A percentile compares a stretch with the other conserved stretches of the same genome.
These are phyloP conservation scores for Penicillium canescens DNA, from an alignment of 495 filamentous ascomycete genomes.

Conservation along the genomic window DNA sequence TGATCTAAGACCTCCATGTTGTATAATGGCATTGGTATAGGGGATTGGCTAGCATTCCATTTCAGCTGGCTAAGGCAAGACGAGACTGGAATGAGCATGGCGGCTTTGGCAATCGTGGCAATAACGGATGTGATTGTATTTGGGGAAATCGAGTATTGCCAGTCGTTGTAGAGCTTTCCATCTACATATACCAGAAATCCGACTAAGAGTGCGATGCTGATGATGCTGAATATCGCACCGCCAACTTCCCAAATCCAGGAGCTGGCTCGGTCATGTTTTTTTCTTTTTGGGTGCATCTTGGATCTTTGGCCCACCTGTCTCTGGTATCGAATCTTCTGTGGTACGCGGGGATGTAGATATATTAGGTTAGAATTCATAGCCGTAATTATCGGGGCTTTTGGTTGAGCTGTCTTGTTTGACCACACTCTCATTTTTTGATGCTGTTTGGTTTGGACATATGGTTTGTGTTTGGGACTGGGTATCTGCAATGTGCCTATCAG, in stretches of 20 bases:
- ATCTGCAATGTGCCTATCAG: no score
- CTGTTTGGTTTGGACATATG: no score
- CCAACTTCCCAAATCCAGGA: slow-evolving; percentile 11
- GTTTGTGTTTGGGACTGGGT: no score
- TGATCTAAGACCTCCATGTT: slow-evolving; percentile 9
- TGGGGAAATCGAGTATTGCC: slow-evolving; percentile 7
- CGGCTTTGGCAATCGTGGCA: slow-evolving; percentile 4
- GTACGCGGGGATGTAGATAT: no score
- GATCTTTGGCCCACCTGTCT: no score
- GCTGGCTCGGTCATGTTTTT: not conserved
- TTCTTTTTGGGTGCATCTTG: no score
- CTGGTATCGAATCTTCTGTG: no score
- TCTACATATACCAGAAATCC: slow-evolving; percentile 5
- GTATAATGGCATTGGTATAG: not conserved
- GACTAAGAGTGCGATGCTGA: not conserved
- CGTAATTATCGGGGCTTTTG: no score
- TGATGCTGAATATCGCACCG: not conserved
- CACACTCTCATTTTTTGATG: no score
- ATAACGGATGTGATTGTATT: slow-evolving; percentile 10
- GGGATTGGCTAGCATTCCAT: slow-evolving; percentile 3
- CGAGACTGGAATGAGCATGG: slow-evolving; percentile 5
- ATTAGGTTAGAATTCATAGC: no score
- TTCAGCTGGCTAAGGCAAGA: slow-evolving; percentile 14
- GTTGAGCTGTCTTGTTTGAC: no score
- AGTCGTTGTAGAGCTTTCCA: not conserved